Percentiles rank a stretch among this genome's conserved stretches.
These are phyloP conservation scores for Durio zibethinus DNA, from an alignment of 345 rosid genomes.

Conservation along the genomic window DNA sequence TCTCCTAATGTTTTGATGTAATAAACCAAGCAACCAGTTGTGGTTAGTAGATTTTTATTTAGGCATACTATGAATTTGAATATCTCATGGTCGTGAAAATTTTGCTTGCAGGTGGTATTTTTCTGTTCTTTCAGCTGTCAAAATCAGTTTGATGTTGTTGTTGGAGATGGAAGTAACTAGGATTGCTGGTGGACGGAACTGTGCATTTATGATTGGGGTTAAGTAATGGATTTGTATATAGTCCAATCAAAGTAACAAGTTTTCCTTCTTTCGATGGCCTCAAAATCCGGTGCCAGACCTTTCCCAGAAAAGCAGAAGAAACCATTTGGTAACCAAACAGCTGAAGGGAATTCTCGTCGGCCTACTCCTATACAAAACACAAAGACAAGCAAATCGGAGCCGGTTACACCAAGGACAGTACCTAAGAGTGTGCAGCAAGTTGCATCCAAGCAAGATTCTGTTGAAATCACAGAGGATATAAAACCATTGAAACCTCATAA, in stretches of 20 bases:
- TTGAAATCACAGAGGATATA: constrained; percentile 17
- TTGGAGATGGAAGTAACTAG: constrained; percentile 24
- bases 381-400: constrained; percentile 37
- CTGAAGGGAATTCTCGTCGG: constrained; percentile 27
- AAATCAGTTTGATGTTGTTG: constrained; percentile 12
- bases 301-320: constrained; percentile 43
- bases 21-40: not conserved
- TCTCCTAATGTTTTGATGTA: not conserved
- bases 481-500: constrained; percentile 21
- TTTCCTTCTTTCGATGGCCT: constrained; percentile 46
- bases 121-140: constrained; percentile 24
- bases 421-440: constrained; percentile 21
- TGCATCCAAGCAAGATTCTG: constrained; percentile 27
- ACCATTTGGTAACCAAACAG: constrained; percentile 29
- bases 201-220: constrained; percentile 18
- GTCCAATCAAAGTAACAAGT: constrained; percentile 20
- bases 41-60: not conserved
- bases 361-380: constrained; percentile 33
- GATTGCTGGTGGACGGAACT: constrained; percentile 19
- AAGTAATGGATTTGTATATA: constrained; percentile 30
- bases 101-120: constrained; percentile 10
- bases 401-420: constrained; percentile 22
- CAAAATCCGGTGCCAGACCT: constrained; percentile 37
- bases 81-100: not conserved
- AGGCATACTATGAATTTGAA: not conserved